Evolutionary conservation across 768 basidiomycete species (phyloP).

Genomic region (Tubosaeta sp.): DNA sequence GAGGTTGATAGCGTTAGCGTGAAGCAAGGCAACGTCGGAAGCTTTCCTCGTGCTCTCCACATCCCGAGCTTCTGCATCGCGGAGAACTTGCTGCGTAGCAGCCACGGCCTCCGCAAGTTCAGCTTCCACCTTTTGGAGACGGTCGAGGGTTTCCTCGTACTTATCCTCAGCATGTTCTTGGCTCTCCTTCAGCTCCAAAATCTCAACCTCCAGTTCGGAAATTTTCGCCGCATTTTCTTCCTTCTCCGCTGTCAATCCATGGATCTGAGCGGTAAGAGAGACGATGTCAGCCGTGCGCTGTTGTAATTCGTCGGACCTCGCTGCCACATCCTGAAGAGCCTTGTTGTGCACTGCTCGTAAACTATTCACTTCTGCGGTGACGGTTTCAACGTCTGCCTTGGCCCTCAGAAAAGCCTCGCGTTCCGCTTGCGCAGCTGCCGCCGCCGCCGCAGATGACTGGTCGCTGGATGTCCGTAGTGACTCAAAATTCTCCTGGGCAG

Average conservation of each 20-base stretch:
- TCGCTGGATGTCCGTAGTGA: constrained; percentile 45
- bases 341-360: constrained; percentile 48
- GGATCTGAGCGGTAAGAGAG: constrained; percentile 46
- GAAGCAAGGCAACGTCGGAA: constrained; percentile 39
- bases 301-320: constrained; percentile 45
- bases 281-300: constrained; percentile 40
- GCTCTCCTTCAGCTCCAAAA: constrained; percentile 70
- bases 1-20: constrained; percentile 44
- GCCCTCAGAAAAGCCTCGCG: constrained; percentile 62
- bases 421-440: constrained; percentile 54
- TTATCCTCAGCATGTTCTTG: constrained; percentile 64
- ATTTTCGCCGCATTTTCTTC: constrained; percentile 68
- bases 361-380: constrained; percentile 47
- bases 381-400: constrained; percentile 54
- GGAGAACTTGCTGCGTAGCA: constrained; percentile 44
- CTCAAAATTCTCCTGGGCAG: constrained; percentile 52
- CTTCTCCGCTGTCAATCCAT: constrained; percentile 55
- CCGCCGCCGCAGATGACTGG: constrained; percentile 38
- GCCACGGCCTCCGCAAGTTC: constrained; percentile 47
- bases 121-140: constrained; percentile 49
- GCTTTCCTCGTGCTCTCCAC: constrained; percentile 38
- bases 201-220: constrained; percentile 78
- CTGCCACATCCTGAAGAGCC: constrained; percentile 44
- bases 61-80: constrained; percentile 46
- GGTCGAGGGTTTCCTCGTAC: constrained; percentile 40